phyloP scores from a whole-genome alignment of 2,329 filamentous ascomycete genomes.

The Thelonectria rubi region DNA sequence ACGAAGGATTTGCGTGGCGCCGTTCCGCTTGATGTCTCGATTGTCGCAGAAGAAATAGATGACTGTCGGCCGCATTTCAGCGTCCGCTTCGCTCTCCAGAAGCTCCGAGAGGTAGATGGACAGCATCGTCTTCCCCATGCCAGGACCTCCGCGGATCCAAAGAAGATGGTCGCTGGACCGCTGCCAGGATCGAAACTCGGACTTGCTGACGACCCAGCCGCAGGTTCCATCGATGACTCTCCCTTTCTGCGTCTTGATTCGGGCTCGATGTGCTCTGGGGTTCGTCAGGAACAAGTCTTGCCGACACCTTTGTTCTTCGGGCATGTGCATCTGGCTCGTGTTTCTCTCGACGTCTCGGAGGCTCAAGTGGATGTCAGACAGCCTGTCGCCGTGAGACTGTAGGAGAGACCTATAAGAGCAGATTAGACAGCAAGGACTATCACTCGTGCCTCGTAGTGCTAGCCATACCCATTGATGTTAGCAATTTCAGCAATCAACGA shows the following conservation, averaged over 20 bases:
- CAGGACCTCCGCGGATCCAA: conserved; percentile 16
- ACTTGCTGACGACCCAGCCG: neutral
- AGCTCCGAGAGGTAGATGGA: conserved; percentile 10
- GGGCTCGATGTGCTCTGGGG: neutral
- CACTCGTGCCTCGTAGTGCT: no score
- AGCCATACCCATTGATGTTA: no score
- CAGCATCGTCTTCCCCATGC: conserved; percentile 19
- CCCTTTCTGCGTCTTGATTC: neutral
- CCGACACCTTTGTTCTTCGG: no score
- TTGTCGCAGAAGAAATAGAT: conserved; percentile 18
- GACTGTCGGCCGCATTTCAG: neutral
- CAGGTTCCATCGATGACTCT: neutral
- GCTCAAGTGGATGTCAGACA: no score
- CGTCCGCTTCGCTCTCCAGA: neutral
- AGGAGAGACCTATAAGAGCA: no score
- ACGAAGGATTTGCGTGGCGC: neutral
- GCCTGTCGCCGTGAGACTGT: no score
- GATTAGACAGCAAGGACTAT: no score
- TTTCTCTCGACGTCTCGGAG: no score
- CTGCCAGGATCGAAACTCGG: neutral
- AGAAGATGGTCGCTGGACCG: neutral
- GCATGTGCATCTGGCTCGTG: no score
- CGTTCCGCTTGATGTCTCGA: conserved; percentile 1
- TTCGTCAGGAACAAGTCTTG: neutral
- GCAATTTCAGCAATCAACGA: no score